Evolutionary conservation across 2,329 filamentous ascomycete genomes (phyloP), one percentile per base, ranked within the genome.

Genomic region (Fusarium sp.): DNA sequence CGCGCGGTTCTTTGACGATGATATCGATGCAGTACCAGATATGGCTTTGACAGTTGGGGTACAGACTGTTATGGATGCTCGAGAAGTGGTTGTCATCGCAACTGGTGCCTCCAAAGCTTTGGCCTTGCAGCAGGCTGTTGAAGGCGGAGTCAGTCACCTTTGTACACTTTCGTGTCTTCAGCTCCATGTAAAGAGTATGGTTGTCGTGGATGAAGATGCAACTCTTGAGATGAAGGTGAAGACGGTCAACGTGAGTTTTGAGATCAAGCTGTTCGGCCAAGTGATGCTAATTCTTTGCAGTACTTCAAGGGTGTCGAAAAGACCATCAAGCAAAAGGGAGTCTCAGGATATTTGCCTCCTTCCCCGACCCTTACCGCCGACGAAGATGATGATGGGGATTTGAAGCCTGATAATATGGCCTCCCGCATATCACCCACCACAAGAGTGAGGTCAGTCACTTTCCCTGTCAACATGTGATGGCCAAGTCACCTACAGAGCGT

Each of bases 371-470:
- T 62, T 0, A 46, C 59, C n/a, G 59, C 47, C 2, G 57, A 56
- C 11, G 34, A 13, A 0, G n/a, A 62, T 0, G 47, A 62, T 4
- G 59, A 62, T 1, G 57, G 57, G 0, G 59, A 62, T 1, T n/a
- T 62, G 11, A 62, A 62, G 18, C 57, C 59, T 46, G 59, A 62
- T 7, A 62, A 62, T 7, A 62, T 62, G 59, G 59, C 59, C 3
- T 62, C 59, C 2, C 57, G 57, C 2, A 62, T 62, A 12, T 18
- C 57, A 1, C 57, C 57, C 1, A 41, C 23, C 0, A 28, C 37
- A 3, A 11, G 57, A 30, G 57, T 62, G 4, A 36, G 57, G 23
- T 62, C 59, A 7, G 59, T 62, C 16, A 62, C 59, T 0, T 62
- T 62, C 5, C 59, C 59, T 0, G 12, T 54, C 0, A 40, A 47